phyloP scores from a whole-genome alignment of 2,329 filamentous ascomycete genomes.

The Hymenoscyphus fructigenus region DNA sequence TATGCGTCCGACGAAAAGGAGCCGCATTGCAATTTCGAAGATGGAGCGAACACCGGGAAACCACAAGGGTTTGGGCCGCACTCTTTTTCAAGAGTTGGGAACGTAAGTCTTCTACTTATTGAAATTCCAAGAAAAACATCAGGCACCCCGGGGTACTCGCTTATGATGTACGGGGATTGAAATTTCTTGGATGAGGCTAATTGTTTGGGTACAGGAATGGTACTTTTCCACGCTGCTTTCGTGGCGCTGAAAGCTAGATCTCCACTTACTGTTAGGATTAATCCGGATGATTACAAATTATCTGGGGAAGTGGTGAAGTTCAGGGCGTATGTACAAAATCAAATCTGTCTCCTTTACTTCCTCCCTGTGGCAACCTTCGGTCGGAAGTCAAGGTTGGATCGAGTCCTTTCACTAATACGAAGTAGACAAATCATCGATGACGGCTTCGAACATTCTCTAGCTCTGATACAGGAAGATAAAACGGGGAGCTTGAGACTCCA shows the following conservation, averaged over 20 bases:
- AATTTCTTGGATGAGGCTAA: neutral
- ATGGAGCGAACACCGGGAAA: slow-evolving; percentile 47
- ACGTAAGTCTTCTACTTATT: slow-evolving; percentile 41
- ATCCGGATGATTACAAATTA: slow-evolving; percentile 48
- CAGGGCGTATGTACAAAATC: slow-evolving; percentile 46
- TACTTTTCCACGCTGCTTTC: slow-evolving; percentile 59
- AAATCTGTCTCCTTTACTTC: too few relatives aligned
- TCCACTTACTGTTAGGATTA: slow-evolving; percentile 44
- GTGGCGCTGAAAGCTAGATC: slow-evolving; percentile 55
- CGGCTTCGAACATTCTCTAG: slow-evolving; percentile 51
- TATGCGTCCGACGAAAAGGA: slow-evolving; percentile 51
- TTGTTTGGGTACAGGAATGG: slow-evolving; percentile 47
- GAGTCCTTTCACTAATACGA: neutral
- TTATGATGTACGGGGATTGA: neutral
- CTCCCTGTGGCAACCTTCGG: too few relatives aligned
- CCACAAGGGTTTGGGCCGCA: slow-evolving; percentile 53
- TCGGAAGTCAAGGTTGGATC: neutral
- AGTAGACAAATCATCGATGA: slow-evolving; percentile 57
- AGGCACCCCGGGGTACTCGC: neutral
- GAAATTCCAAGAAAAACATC: neutral
- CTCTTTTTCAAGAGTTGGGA: slow-evolving; percentile 61
- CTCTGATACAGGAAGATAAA: slow-evolving; percentile 51
- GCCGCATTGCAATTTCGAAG: slow-evolving; percentile 51
- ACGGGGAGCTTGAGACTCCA: slow-evolving; percentile 54
- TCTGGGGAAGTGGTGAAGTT: slow-evolving; percentile 52